phyloP scores from a whole-genome alignment of 805 yeast species.

The Ogataea ramenticola region DNA sequence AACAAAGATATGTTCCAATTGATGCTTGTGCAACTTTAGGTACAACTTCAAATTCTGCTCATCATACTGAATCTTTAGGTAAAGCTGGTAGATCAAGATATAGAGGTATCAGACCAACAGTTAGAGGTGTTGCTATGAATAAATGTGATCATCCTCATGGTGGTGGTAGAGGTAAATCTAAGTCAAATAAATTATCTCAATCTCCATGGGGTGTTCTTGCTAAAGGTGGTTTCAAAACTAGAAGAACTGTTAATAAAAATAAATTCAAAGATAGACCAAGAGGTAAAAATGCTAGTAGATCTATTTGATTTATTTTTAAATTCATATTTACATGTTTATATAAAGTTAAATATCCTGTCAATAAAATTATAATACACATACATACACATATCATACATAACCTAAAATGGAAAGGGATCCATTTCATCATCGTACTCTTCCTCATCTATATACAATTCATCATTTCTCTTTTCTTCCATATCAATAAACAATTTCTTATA shows the following conservation, averaged over 20 bases:
- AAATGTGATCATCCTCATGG: conserved; percentile 98
- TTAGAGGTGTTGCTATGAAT: conserved; percentile 98
- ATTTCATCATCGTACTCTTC: not conserved
- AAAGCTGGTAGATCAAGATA: conserved; percentile 95
- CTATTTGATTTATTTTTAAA: not conserved
- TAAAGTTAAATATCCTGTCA: too few relatives aligned
- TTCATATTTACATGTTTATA: too few relatives aligned
- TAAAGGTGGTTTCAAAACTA: conserved; percentile 89
- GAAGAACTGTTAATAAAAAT: conserved; percentile 74
- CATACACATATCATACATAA: too few relatives aligned
- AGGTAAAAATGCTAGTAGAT: conserved; percentile 37
- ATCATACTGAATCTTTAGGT: conserved; percentile 83
- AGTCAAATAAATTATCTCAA: conserved; percentile 89
- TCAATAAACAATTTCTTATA: not conserved
- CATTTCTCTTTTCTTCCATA: not conserved
- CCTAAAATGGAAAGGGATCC: not conserved
- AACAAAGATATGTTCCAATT: conserved; percentile 80
- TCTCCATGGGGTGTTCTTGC: conserved; percentile 94
- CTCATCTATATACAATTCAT: not conserved
- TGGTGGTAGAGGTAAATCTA: conserved; percentile 99
- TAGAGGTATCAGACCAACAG: conserved; percentile 89
- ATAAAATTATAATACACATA: too few relatives aligned
- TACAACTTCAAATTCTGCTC: conserved; percentile 86
- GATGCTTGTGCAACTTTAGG: conserved; percentile 94
- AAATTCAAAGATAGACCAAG: conserved; percentile 91